Evolutionary conservation across 192 early-diverging fungal genomes (phyloP).

Genomic region (Ramicandelaber brevisporus): DNA sequence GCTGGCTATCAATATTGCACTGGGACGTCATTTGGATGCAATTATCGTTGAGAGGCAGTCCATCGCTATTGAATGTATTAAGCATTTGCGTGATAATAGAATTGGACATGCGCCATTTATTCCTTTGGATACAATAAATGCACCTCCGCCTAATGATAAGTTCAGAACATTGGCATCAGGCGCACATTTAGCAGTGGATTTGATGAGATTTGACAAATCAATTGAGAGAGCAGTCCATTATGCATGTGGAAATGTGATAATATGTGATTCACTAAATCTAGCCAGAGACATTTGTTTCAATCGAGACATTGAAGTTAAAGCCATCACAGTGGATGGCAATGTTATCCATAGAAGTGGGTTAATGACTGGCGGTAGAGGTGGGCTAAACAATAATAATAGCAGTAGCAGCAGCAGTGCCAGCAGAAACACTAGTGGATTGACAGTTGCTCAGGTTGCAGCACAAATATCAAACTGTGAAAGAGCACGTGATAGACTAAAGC

Average conservation of each 20-base stretch:
- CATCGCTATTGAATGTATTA: slow-evolving; percentile 89
- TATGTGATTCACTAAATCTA: slow-evolving; percentile 70
- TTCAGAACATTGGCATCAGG: slow-evolving; percentile 52
- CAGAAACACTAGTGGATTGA: slow-evolving; percentile 40
- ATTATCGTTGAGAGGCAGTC: slow-evolving; percentile 81
- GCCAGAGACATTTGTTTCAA: slow-evolving; percentile 76
- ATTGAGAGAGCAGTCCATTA: slow-evolving; percentile 66
- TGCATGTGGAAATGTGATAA: slow-evolving; percentile 71
- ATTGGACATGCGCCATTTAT: slow-evolving; percentile 80
- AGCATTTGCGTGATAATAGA: slow-evolving; percentile 77
- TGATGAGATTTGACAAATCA: slow-evolving; percentile 55
- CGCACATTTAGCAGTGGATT: slow-evolving; percentile 79
- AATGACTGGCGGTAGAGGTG: slow-evolving; percentile 74
- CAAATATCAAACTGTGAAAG: no score
- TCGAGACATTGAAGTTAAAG: slow-evolving; percentile 55
- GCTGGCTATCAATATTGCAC: slow-evolving; percentile 51
- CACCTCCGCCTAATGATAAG: slow-evolving; percentile 53
- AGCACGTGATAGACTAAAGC: slow-evolving; percentile 36
- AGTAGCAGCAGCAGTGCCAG: slow-evolving; percentile 11
- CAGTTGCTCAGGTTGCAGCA: slow-evolving; percentile 77
- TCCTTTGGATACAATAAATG: slow-evolving; percentile 58
- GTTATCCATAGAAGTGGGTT: slow-evolving; percentile 90
- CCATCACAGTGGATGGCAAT: slow-evolving; percentile 78
- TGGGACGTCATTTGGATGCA: slow-evolving; percentile 82
- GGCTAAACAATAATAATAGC: no score